Base-by-base conservation (phyloP, 805 yeast species). In the Spencermartinsiella europaea region DNA sequence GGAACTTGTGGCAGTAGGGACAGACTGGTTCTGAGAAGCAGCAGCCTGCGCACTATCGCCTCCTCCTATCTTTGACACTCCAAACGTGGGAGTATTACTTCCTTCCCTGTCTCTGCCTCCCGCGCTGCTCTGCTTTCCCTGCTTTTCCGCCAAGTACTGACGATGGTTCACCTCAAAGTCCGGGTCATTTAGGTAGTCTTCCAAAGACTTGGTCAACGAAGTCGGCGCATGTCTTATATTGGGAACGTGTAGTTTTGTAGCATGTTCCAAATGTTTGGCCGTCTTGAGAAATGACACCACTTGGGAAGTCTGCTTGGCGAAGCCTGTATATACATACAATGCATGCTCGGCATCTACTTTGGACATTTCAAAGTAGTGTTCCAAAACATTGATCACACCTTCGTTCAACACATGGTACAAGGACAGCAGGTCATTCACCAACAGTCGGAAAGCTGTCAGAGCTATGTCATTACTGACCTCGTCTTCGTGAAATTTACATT, bases 201-300 rank as follows among this genome's bases (percentile, higher is more conserved):
- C 93, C 51, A 93, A 75, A 12, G 95, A 82, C 28, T 81, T 75
- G 2, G 95, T 85, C 53, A 93, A 73, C 21, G 95, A 93, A 2
- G 97, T 90, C 19, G 97, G 97, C 1, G 98, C 98, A 67, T 93
- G 99, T 62, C 87, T 87, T 51, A 93, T 90, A 12, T 95, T 90
- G 33, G 99, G 99, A 28, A 93, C 95, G 58, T 83, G 90, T 54
- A 91, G 71, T 58, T 89, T 89, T 2, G 97, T 89, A 10, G 89
- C 79, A 60, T 81, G 79, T 65, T 87, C 96, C 54, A 87, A 72
- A 63, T 84, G 88, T 61, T 93, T 91, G 3, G 98, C 99, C 14
- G 84, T 80, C 57, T 95, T 80, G 59, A 93, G 73, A 65, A 85
- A 93, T 55, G 81, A 83, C 22, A 93, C 93, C 7, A 91, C 98